These are phyloP conservation scores for Yarrowia sp. DNA, from an alignment of 805 yeast species.

Conservation along the genomic window DNA sequence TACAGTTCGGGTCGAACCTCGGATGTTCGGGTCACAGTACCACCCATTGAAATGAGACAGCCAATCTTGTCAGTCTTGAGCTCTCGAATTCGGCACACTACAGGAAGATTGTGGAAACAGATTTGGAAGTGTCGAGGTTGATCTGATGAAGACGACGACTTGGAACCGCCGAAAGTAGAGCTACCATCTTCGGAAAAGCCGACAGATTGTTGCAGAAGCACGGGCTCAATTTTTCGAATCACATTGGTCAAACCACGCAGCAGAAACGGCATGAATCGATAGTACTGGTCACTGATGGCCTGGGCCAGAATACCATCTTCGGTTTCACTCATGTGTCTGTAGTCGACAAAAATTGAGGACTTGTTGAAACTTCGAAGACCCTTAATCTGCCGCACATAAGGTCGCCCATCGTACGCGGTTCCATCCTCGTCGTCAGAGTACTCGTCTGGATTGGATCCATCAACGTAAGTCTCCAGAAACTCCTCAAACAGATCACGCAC, in stretches of 20 bases:
- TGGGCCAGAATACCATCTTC: conserved; percentile 80
- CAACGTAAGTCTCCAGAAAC: conserved; percentile 65
- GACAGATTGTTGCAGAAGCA: conserved; percentile 43
- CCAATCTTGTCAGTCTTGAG: conserved; percentile 88
- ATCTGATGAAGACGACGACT: conserved; percentile 34
- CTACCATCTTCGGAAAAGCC: conserved; percentile 39
- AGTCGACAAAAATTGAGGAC: conserved; percentile 79
- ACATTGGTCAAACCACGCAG: conserved; percentile 69
- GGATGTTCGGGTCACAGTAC: conserved; percentile 93
- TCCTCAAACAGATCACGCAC: conserved; percentile 88
- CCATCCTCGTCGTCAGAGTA: conserved; percentile 25
- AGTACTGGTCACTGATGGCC: conserved; percentile 88
- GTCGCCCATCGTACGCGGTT: conserved; percentile 46
- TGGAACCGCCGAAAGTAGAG: conserved; percentile 33
- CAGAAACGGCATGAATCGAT: conserved; percentile 84
- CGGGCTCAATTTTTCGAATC: conserved; percentile 71
- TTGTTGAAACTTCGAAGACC: conserved; percentile 74
- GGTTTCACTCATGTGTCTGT: conserved; percentile 65
- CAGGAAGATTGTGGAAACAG: conserved; percentile 81
- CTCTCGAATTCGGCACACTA: conserved; percentile 81
- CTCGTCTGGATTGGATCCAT: conserved; percentile 39
- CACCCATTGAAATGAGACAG: conserved; percentile 74
- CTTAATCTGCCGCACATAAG: conserved; percentile 75
- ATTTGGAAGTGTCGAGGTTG: conserved; percentile 81
- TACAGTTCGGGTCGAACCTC: conserved; percentile 94